Base-by-base conservation (phyloP, 805 yeast species). In the Spathaspora sp. region DNA sequence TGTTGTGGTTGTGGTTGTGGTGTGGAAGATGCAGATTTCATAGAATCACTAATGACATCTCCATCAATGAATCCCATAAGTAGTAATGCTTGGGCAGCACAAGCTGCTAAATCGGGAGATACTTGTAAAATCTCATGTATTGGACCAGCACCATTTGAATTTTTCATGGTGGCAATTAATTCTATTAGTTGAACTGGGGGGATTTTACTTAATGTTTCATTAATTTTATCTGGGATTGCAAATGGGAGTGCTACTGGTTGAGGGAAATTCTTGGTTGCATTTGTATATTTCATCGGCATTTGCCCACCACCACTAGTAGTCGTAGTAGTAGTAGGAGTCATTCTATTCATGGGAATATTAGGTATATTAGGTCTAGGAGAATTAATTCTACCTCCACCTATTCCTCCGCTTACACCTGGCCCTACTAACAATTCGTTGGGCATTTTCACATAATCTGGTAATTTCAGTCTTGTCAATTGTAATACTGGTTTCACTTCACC, bases 31-130 rank as follows among this genome's bases (percentile, higher is more conserved):
- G 64, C 66, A 2, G 71, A 55, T 35, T 67, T 69, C 70, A 75
- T 64, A 4, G 88, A 81, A 54, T 82, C 80, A 35, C 76, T 75
- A n/a, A 87, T 81, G n/a, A 85, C 86, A 44, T 81, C 83, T 39
- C 77, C 74, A 62, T 86, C 88, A 19, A 87, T 81, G 43, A 87
- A 76, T 0, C 94, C 96, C 92, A 87, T 87, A 46, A 86, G 73
- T 17, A 87, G 68, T 55, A 87, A 70, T 2, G 91, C 87, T 63
- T 87, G 94, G 0, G 92, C 82, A 1, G 89, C 84, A 1, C 88
- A 78, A 2, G 82, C 70, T 2, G 91, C 86, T 42, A 87, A 68
- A 46, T 82, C 68, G 16, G 84, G 83, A 56, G 82, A 69, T 58
- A 79, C 69, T 50, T 72, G 74, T 58, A 82, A 72, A 52, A 86